phyloP scores from a whole-genome alignment of 2,329 filamentous ascomycete genomes.

The Phaeosphaeriaceae sp. region DNA sequence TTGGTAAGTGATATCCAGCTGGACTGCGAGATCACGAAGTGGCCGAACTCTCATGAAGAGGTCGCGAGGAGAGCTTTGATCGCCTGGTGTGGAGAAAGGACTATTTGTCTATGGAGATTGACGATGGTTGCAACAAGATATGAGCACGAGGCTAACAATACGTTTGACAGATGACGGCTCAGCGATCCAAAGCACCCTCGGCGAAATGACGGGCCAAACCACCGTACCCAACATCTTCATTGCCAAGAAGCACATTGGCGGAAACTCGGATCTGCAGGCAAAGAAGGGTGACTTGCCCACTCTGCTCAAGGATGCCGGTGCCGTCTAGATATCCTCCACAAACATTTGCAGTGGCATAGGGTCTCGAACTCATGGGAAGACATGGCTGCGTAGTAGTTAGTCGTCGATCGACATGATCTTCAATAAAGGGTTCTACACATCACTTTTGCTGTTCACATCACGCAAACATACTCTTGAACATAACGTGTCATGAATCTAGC shows the following conservation, averaged over 20 bases:
- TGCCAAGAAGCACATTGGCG: conserved; percentile 87
- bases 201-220: conserved; percentile 79
- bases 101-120: too few species aligned
- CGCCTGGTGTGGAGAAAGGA: too few species aligned
- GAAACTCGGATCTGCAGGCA: conserved; percentile 86
- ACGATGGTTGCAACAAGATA: too few species aligned
- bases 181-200: conserved; percentile 82
- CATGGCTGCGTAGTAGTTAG: not conserved
- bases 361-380: not conserved
- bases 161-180: conserved; percentile 73
- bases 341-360: not conserved
- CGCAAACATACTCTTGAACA: too few species aligned
- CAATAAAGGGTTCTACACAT: too few species aligned
- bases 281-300: conserved; percentile 68
- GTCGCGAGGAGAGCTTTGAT: conserved; percentile 27
- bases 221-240: conserved; percentile 98
- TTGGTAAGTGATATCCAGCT: conserved; percentile 62
- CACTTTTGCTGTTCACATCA: too few species aligned
- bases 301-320: conserved; percentile 70
- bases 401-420: not conserved
- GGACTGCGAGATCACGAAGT: not conserved
- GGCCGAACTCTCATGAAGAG: not conserved
- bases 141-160: conserved; percentile 1
- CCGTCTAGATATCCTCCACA: conserved; percentile 56
- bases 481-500: conserved; percentile 32